Base-by-base conservation (phyloP, 441 rosid species). In the Rhodomyrtus psidioides region DNA sequence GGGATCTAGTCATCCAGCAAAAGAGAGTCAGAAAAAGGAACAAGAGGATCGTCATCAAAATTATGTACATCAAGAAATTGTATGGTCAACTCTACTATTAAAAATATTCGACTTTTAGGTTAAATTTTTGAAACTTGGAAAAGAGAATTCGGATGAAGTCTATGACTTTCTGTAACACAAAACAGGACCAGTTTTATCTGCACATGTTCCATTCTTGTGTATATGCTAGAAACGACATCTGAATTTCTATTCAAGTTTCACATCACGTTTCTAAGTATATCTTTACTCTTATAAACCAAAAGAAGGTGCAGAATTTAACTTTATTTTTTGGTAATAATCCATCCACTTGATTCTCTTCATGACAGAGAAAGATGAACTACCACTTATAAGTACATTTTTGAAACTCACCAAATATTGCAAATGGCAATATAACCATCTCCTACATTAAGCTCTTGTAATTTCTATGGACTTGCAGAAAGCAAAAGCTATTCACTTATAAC, bases 1-100 rank as follows among this genome's bases (percentile, higher is more conserved):
- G 88, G 87, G 98, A 96, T 93, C 99, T 98, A 92, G 59, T 87
- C 87, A 91, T 85, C 53, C 57, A 75, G 85, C 86, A 62, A 83
- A 83, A 58, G 42, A 55, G 27, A 65, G 82, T 55, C 74, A 83
- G 58, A 83, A 51, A 49, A 82, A 26, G 53, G 59, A 82, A 51
- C 46, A 44, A 9, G 55, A 53, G 46, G 49, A 30, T 54, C 62
- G 39, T 55, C 13, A 24, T 82, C 79, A 21, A 65, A 53, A 84
- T 54, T 34, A 57, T 21, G 51, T 39, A 42, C n/a, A 39, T 70
- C 51, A 70, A 58, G 49, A 70, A 70, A 70, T n/a, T 39, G 81
- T 39, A 39, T 39, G 14, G 51, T 70, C 81, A 23, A 70, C 81
- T 70, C 81, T 70, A 70, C 81, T 51, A 39, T 39, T 10, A 70